These are phyloP conservation scores for Colletotrichum cordylinicola DNA, from an alignment of 2,329 filamentous ascomycete genomes.

Conservation along the genomic window DNA sequence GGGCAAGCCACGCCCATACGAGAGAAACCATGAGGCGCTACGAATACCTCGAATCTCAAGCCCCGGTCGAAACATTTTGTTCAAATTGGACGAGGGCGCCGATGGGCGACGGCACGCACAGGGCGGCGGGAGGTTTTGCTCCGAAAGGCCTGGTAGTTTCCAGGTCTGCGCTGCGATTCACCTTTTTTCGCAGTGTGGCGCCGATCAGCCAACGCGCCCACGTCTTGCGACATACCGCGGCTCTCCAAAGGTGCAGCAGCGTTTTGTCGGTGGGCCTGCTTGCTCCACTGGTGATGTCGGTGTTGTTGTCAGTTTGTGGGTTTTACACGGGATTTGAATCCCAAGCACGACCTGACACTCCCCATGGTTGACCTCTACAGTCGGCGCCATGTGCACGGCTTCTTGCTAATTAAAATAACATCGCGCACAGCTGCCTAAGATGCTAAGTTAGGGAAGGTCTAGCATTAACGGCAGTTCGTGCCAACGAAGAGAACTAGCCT, in stretches of 20 bases:
- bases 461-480: background rate
- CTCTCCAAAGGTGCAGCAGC: background rate
- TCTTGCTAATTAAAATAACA: background rate
- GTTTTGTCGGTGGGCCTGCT: background rate
- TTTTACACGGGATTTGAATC: background rate
- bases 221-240: background rate
- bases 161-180: background rate
- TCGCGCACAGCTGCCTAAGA: background rate
- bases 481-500: background rate
- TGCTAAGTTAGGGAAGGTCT: rapidly evolving
- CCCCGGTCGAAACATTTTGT: background rate
- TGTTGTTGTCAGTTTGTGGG: background rate
- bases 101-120: background rate
- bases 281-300: background rate
- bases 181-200: background rate
- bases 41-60: background rate
- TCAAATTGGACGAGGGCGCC: background rate
- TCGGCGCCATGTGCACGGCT: background rate
- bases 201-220: background rate
- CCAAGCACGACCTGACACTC: background rate
- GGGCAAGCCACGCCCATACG: constrained; percentile 10
- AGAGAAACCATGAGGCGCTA: background rate
- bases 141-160: background rate
- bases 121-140: background rate
- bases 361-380: background rate